phyloP scores from a whole-genome alignment of 768 basidiomycete species.

The Lactarius evosmus region DNA sequence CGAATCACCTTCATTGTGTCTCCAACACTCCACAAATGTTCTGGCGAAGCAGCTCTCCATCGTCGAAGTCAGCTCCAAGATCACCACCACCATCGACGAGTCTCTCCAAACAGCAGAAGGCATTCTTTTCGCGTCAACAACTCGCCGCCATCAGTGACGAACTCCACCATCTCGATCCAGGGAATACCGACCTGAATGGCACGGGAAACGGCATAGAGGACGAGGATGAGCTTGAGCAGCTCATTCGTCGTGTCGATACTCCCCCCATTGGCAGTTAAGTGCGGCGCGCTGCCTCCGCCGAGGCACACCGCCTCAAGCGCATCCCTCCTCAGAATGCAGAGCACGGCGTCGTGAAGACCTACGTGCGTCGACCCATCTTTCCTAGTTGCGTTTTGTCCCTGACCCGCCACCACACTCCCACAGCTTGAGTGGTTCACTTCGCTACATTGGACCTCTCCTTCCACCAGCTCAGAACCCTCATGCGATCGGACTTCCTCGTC shows the following conservation, averaged over 20 bases:
- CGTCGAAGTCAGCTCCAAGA: constrained; percentile 77
- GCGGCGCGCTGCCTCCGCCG: constrained; percentile 74
- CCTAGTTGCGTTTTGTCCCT: background rate
- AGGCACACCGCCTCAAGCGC: constrained; percentile 79
- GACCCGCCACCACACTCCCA: background rate
- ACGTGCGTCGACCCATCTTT: constrained; percentile 46
- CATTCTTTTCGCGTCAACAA: constrained; percentile 81
- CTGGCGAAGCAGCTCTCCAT: constrained; percentile 76
- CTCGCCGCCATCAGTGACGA: constrained; percentile 78
- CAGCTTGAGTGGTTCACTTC: constrained; percentile 89
- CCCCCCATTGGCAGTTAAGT: constrained; percentile 75
- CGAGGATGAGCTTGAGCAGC: constrained; percentile 72
- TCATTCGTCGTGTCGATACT: constrained; percentile 70
- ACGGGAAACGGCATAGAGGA: constrained; percentile 44
- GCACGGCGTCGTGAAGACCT: constrained; percentile 82
- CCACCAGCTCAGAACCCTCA: constrained; percentile 40
- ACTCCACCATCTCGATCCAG: constrained; percentile 50
- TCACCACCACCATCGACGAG: constrained; percentile 76
- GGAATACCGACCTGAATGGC: constrained; percentile 6
- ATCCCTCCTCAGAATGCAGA: constrained; percentile 91
- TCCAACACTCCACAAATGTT: constrained; percentile 63
- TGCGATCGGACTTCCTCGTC: constrained; percentile 57
- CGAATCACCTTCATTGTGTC: constrained; percentile 56
- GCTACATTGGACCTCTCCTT: constrained; percentile 73
- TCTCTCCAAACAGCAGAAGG: constrained; percentile 85